Evolutionary conservation across 768 basidiomycete genomes (phyloP).

Genomic region (Peribolospora baueri): DNA sequence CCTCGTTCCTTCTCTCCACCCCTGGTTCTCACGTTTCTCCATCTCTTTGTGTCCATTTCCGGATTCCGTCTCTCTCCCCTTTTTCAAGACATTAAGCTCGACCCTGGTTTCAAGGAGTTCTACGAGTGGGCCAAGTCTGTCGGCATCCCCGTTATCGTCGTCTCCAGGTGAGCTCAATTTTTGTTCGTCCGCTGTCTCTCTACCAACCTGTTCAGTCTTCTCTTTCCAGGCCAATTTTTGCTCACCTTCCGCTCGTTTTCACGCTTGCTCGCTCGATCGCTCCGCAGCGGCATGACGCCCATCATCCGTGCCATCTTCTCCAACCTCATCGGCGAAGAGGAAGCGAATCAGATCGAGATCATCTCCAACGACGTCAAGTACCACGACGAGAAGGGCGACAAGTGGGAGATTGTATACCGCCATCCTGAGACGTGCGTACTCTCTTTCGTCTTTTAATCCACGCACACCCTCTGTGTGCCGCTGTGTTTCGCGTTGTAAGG

Average conservation of each 20-base stretch:
- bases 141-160: conserved; percentile 69
- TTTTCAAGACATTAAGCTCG: conserved; percentile 46
- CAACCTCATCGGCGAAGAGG: conserved; percentile 44
- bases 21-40: too few relatives aligned
- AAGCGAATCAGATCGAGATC: conserved; percentile 51
- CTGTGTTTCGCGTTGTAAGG: too few relatives aligned
- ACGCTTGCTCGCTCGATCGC: background rate
- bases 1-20: too few relatives aligned
- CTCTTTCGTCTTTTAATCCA: background rate
- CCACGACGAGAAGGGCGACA: conserved; percentile 30
- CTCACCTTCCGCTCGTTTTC: background rate
- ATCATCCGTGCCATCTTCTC: conserved; percentile 68
- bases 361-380: conserved; percentile 63
- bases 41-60: too few relatives aligned
- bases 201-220: background rate
- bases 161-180: conserved; percentile 30
- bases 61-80: background rate
- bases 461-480: background rate
- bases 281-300: conserved; percentile 49
- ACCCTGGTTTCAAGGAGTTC: conserved; percentile 66
- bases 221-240: background rate
- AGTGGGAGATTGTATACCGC: conserved; percentile 60
- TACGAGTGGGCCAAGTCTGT: conserved; percentile 52
- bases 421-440: conserved; percentile 53
- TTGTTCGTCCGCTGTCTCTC: background rate